phyloP scores from a whole-genome alignment of 352 stramenopile species.

The Achlya hypogyna region DNA sequence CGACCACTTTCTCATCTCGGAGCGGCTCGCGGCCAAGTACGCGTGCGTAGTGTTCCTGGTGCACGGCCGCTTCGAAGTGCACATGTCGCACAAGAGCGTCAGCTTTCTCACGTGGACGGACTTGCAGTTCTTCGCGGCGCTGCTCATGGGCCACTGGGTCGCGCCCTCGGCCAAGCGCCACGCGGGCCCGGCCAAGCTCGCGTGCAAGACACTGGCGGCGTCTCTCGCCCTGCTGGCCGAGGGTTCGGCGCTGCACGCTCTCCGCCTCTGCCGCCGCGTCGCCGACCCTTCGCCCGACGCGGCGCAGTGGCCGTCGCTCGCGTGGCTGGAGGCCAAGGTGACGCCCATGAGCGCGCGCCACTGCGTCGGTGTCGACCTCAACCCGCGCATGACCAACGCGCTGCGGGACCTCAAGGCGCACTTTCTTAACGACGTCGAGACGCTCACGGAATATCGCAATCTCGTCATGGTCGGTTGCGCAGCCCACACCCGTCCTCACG shows the following conservation, averaged over 20 bases:
- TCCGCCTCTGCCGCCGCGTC: constrained; percentile 8
- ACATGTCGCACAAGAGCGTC: constrained; percentile 41
- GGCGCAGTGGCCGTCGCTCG: constrained; percentile 43
- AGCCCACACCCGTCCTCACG: neutral
- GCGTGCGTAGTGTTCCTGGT: constrained; percentile 72
- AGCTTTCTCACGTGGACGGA: constrained; percentile 58
- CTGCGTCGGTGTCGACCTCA: constrained; percentile 55
- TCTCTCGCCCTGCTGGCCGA: neutral
- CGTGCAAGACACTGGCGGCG: neutral
- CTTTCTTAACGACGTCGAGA: constrained; percentile 64
- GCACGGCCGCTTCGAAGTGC: constrained; percentile 67
- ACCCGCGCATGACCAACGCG: constrained; percentile 46
- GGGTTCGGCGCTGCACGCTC: constrained; percentile 8
- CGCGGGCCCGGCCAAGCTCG: neutral
- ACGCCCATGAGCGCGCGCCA: constrained; percentile 39
- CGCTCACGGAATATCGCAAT: constrained; percentile 36
- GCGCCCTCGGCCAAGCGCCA: constrained; percentile 6
- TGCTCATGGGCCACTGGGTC: constrained; percentile 74
- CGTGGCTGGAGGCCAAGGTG: constrained; percentile 46
- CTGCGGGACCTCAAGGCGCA: constrained; percentile 67
- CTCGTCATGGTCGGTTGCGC: constrained; percentile 30
- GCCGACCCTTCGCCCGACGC: neutral
- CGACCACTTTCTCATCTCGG: constrained; percentile 58
- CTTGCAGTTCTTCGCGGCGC: constrained; percentile 54
- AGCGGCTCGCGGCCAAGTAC: constrained; percentile 67